Conservation (phyloP, 179 eudicot genomes). For the Spinacia oleracea region DNA sequence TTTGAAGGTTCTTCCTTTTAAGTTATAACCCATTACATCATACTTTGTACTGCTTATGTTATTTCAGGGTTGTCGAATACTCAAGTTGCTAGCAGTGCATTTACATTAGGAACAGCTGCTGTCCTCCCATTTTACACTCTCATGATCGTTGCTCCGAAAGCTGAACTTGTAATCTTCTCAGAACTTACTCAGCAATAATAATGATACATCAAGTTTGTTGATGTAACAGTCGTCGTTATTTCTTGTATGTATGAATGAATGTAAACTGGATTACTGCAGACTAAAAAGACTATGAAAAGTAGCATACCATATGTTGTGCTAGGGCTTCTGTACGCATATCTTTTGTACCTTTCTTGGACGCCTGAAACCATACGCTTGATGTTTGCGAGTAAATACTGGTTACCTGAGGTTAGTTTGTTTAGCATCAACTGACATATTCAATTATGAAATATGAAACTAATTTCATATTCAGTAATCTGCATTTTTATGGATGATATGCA, state of each 20-base stretch:
- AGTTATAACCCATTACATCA: not conserved
- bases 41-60: not conserved
- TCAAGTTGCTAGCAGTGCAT: conserved; percentile 63
- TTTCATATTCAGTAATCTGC: not conserved
- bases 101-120: conserved; percentile 83
- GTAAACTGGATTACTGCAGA: conserved; percentile 43
- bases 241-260: not conserved
- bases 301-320: conserved; percentile 64
- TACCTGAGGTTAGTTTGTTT: conserved; percentile 73
- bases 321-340: conserved; percentile 72
- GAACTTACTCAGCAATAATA: conserved; percentile 2
- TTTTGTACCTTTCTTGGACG: conserved; percentile 87
- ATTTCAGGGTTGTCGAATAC: conserved; percentile 59
- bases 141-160: conserved; percentile 88
- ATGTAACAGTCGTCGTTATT: not conserved
- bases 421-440: not conserved
- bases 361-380: conserved; percentile 75
- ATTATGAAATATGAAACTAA: not conserved
- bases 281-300: conserved; percentile 76
- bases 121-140: conserved; percentile 91
- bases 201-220: not conserved
- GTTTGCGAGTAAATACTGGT: conserved; percentile 88
- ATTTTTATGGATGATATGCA: conserved; percentile 25
- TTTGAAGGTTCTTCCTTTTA: not conserved
- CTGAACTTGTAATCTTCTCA: conserved; percentile 62